Percentiles rank a stretch among this genome's conserved stretches.
Evolutionary conservation across 2,329 filamentous ascomycete species (phyloP).

Genomic region (Aureobasidium sp.): DNA sequence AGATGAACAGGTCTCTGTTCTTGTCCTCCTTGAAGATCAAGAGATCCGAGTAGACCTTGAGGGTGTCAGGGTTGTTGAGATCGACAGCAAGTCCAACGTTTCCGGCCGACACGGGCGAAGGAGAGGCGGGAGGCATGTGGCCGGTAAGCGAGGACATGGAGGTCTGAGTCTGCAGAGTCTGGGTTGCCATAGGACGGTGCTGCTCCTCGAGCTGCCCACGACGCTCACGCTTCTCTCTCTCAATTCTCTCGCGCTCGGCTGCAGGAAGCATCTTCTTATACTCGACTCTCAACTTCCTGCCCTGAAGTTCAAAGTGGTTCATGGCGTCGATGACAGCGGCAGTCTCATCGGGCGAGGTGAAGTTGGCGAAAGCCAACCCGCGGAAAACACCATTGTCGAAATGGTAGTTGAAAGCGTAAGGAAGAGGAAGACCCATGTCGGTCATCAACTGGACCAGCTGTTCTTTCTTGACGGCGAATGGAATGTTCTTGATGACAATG

Average conservation of each 20-base stretch:
- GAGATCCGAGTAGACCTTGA: conserved; percentile 85
- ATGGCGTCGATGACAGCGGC: conserved; percentile 84
- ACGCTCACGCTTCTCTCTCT: conserved; percentile 92
- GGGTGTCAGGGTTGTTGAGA: conserved; percentile 79
- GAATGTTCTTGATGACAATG: conserved; percentile 99
- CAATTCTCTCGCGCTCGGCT: conserved; percentile 88
- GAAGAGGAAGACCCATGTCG: conserved; percentile 83
- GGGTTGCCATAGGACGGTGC: conserved; percentile 61
- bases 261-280: conserved; percentile 99
- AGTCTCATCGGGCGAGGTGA: conserved; percentile 91
- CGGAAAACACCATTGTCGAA: conserved; percentile 97
- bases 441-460: conserved; percentile 90
- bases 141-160: conserved; percentile 74
- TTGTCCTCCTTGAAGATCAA: conserved; percentile 79
- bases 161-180: conserved; percentile 70
- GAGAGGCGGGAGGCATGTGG: conserved; percentile 53
- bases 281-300: conserved; percentile 87
- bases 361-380: conserved; percentile 94
- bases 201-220: conserved; percentile 95
- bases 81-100: conserved; percentile 60
- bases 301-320: conserved; percentile 93
- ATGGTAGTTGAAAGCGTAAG: conserved; percentile 99
- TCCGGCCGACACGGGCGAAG: conserved; percentile 58
- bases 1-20: conserved; percentile 70
- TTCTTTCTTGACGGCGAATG: conserved; percentile 96